Conservation (phyloP, 106 monocot genomes). For the Phalaenopsis equestris region DNA sequence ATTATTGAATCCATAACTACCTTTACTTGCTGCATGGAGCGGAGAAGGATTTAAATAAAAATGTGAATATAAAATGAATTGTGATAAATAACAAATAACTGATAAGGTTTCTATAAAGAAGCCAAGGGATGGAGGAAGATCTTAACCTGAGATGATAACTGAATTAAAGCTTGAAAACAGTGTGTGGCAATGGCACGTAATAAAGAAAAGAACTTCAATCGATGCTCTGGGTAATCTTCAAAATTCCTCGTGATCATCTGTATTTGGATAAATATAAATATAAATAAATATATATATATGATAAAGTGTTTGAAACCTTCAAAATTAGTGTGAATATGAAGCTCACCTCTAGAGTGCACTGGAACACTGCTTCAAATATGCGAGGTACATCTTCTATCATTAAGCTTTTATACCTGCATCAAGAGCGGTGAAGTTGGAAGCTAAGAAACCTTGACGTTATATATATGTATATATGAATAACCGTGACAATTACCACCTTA, state of each 20-base stretch:
- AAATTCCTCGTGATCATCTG: conserved; percentile 99
- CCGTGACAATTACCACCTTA: no score
- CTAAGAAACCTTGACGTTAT: not conserved
- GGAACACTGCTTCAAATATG: conserved; percentile 95
- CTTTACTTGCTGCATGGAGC: conserved; percentile 63
- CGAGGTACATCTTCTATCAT: conserved; percentile 97
- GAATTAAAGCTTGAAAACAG: conserved; percentile 85
- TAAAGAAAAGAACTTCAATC: conserved; percentile 90
- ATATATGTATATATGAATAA: not conserved
- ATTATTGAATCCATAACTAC: conserved; percentile 94
- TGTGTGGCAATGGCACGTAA: conserved; percentile 88
- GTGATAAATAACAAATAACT: not conserved
- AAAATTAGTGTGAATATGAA: not conserved
- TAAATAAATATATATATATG: not conserved
- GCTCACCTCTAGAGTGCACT: conserved; percentile 89
- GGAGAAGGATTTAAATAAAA: not conserved
- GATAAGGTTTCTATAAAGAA: not conserved
- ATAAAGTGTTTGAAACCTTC: not conserved
- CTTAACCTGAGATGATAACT: conserved; percentile 85
- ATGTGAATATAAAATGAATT: not conserved
- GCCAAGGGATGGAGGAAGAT: not conserved
- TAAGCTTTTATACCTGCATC: conserved; percentile 60
- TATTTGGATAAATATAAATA: not conserved
- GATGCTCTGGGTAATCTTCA: conserved; percentile 99
- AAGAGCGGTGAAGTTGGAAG: not conserved